Evolutionary conservation across 805 yeast genomes (phyloP).

Genomic region (Yarrowia deformans): DNA sequence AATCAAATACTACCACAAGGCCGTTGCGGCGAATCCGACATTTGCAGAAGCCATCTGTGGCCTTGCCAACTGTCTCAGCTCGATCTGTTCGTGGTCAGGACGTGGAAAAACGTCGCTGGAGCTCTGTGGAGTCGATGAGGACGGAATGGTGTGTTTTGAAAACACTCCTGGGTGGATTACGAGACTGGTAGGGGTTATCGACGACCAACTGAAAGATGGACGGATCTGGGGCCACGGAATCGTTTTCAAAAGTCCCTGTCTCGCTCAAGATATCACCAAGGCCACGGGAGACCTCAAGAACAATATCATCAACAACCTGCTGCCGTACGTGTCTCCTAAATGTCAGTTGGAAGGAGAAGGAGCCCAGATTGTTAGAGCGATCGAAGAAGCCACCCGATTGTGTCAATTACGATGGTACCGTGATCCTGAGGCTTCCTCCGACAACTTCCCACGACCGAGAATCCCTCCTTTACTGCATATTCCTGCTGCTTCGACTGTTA

Average conservation of each 20-base stretch:
- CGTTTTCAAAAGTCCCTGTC: background rate
- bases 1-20: slow-evolving; percentile 47
- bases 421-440: background rate
- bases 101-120: slow-evolving; percentile 48
- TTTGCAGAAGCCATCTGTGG: slow-evolving; percentile 50
- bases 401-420: slow-evolving; percentile 6
- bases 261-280: background rate
- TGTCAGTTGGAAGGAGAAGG: slow-evolving; percentile 5
- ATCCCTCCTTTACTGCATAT: slow-evolving; percentile 33
- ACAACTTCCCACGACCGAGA: background rate
- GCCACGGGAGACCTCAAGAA: slow-evolving; percentile 2
- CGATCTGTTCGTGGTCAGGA: slow-evolving; percentile 49
- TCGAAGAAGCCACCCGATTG: slow-evolving; percentile 3
- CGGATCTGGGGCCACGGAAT: background rate
- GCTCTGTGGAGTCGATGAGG: slow-evolving; percentile 44
- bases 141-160: slow-evolving; percentile 43
- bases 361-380: background rate
- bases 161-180: slow-evolving; percentile 14
- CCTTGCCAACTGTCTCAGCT: slow-evolving; percentile 47
- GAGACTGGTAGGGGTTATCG: background rate
- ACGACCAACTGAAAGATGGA: slow-evolving; percentile 8
- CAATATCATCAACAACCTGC: background rate
- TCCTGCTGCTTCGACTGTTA: slow-evolving; percentile 48
- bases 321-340: background rate
- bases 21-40: slow-evolving; percentile 47